These are phyloP conservation scores for Hansfordia pulvinata DNA, from an alignment of 2,329 filamentous ascomycete genomes.

Conservation along the genomic window DNA sequence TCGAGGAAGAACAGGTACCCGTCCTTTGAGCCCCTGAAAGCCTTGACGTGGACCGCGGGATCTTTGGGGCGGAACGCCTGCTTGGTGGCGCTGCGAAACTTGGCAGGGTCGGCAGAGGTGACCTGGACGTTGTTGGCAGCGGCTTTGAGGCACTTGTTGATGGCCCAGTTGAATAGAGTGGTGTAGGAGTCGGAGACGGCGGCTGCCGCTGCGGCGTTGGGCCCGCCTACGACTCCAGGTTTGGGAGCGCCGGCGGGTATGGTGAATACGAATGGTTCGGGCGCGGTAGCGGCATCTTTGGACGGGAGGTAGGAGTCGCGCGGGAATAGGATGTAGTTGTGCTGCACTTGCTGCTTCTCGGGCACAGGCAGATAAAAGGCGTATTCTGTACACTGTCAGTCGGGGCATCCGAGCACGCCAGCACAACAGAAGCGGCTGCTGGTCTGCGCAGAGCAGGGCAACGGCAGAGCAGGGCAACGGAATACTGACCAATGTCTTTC, in stretches of 20 bases:
- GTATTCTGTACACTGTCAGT: conserved; percentile 29
- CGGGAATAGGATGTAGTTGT: conserved; percentile 53
- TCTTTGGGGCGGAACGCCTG: conserved; percentile 47
- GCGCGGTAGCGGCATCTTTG: conserved; percentile 24
- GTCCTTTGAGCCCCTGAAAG: conserved; percentile 55
- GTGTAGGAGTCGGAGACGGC: conserved; percentile 45
- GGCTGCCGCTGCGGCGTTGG: conserved; percentile 31
- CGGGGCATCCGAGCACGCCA: too few species aligned
- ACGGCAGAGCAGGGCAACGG: too few species aligned
- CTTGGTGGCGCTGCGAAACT: conserved; percentile 42
- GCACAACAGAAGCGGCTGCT: not conserved
- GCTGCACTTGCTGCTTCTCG: conserved; percentile 50
- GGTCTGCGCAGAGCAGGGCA: conserved; percentile 2
- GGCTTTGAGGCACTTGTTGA: conserved; percentile 35
- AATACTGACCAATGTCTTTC: conserved; percentile 48
- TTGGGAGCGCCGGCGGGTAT: conserved; percentile 47
- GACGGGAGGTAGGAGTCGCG: conserved; percentile 37
- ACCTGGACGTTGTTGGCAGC: conserved; percentile 34
- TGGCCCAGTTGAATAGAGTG: conserved; percentile 46
- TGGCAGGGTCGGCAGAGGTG: conserved; percentile 34
- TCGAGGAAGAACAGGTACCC: conserved; percentile 55
- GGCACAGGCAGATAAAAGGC: conserved; percentile 51
- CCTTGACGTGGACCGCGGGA: conserved; percentile 51
- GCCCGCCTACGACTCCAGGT: conserved; percentile 39
- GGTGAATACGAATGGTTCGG: conserved; percentile 52